Base-by-base conservation (phyloP, 441 rosid genomes). In the Erysimum cheiri region DNA sequence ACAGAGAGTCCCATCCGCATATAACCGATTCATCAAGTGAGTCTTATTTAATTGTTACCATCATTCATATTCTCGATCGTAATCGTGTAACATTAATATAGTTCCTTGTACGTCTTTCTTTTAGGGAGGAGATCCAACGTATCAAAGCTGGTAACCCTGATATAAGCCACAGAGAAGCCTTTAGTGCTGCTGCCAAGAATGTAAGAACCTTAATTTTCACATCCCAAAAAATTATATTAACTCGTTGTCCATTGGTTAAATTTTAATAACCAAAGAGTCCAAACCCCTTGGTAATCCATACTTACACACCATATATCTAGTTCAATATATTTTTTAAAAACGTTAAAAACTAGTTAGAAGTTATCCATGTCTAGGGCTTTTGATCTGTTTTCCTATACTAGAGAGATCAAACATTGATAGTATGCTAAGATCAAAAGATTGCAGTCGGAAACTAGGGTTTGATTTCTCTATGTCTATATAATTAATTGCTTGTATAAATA, bases 1-100 rank as follows among this genome's bases (percentile, higher is more conserved):
- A 84, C 97, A 91, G 83, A 87, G 98, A 88, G 97, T 93, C 86
- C 98, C 98, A 77, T 93, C 98, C 37, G 98, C 98, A 57, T 93
- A 93, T 85, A 93, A 93, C 83, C 91, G 99, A 79, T 94, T 94
- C 82, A 92, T 94, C 86, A 94, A 92, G 98, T 94, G 74, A 85
- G 96, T 75, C n/a, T 28, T 46, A 8, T 6, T 67, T 41, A 14
- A 0, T 15, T 22, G 13, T 56, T 31, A 2, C 33, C 15, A 47
- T 39, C 14, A 55, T 24, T 46, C 11, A 48, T 54, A 9, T 29
- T 33, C 60, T 31, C 22, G 54, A 17, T 62, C 33, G n/a, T 47
- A 35, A 36, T 26, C 17, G 12, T 19, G 26, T 33, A 24, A 32
- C 56, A 59, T 33, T 41, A 9, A 48, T 37, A 12, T 29, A 28